phyloP scores from a whole-genome alignment of 2,329 filamentous ascomycete genomes.

The Magnaporthales sp. region DNA sequence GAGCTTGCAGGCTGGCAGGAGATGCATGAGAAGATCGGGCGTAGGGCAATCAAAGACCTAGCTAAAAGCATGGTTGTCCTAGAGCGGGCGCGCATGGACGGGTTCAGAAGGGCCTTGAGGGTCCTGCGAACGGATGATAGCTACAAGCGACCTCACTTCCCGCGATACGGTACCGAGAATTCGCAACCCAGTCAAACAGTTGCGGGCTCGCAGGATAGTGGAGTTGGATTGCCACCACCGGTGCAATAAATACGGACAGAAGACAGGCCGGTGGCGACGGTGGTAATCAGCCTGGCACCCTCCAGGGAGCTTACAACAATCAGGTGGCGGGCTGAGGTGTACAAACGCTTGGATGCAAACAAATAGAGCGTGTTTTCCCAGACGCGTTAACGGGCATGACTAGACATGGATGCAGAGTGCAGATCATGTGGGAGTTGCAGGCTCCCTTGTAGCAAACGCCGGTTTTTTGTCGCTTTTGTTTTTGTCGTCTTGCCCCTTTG shows the following conservation, averaged over 20 bases:
- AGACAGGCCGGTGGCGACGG: not conserved
- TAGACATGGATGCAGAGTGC: not conserved
- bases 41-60: slow-evolving; percentile 65
- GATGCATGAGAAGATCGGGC: slow-evolving; percentile 69
- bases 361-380: not conserved
- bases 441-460: not conserved
- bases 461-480: not conserved
- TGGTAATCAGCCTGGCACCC: not conserved
- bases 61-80: slow-evolving; percentile 70
- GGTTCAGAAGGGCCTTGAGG: slow-evolving; percentile 71
- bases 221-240: not conserved
- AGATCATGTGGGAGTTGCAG: not conserved
- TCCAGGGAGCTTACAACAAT: not conserved
- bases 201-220: not conserved
- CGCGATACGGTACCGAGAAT: not conserved
- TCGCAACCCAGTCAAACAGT: not conserved
- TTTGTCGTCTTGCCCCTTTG: not conserved
- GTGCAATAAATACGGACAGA: not conserved
- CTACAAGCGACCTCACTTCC: not conserved
- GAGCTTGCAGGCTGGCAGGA: slow-evolving; percentile 95
- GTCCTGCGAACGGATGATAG: slow-evolving; percentile 32
- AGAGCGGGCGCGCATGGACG: slow-evolving; percentile 71
- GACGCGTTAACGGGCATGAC: not conserved
- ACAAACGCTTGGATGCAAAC: not conserved
- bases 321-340: not conserved